Percentiles rank a stretch among this genome's conserved stretches.
These are phyloP conservation scores for Hypoxylon fuscum DNA, from an alignment of 495 filamentous ascomycete genomes.

Conservation along the genomic window DNA sequence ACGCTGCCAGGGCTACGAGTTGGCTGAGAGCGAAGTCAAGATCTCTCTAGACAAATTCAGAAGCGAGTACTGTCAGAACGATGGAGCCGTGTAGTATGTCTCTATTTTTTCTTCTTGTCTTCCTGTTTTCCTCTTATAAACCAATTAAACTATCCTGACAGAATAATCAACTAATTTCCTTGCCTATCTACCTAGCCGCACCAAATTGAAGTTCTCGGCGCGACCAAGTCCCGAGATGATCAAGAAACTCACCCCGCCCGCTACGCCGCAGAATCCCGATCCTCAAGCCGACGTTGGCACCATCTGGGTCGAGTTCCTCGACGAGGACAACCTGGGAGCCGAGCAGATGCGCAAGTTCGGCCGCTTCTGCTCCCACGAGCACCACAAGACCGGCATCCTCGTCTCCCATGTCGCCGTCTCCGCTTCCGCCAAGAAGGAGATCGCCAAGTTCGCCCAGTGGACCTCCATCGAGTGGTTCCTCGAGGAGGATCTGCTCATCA, in stretches of 20 bases:
- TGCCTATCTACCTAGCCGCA: conserved; percentile 69
- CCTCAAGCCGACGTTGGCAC: conserved; percentile 79
- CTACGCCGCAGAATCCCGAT: conserved; percentile 69
- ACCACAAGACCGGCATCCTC: conserved; percentile 88
- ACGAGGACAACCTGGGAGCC: conserved; percentile 80
- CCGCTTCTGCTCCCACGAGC: conserved; percentile 75
- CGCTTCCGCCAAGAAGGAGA: conserved; percentile 82
- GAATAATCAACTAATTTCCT: conserved; percentile 45
- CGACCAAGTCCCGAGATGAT: conserved; percentile 84
- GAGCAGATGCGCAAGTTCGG: conserved; percentile 91
- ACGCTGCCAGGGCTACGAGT: conserved; percentile 81
- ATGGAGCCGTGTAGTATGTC: conserved; percentile 76
- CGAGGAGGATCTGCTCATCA: conserved; percentile 94
- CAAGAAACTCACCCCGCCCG: conserved; percentile 75
- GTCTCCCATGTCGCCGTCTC: conserved; percentile 84
- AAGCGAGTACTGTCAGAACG: conserved; percentile 67
- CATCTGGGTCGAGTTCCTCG: conserved; percentile 90
- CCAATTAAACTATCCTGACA: conserved; percentile 8
- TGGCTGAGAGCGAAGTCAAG: conserved; percentile 86
- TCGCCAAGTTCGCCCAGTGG: conserved; percentile 73
- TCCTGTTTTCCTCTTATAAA: conserved; percentile 29
- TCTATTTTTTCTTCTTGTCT: conserved; percentile 11
- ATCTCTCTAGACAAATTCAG: conserved; percentile 82
- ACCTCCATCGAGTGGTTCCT: conserved; percentile 90
- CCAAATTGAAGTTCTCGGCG: conserved; percentile 84